Evolutionary conservation across 2,329 filamentous ascomycete species (phyloP), one percentile per base, ranked within the genome.

Genomic region (Grosmannia clavigera): DNA sequence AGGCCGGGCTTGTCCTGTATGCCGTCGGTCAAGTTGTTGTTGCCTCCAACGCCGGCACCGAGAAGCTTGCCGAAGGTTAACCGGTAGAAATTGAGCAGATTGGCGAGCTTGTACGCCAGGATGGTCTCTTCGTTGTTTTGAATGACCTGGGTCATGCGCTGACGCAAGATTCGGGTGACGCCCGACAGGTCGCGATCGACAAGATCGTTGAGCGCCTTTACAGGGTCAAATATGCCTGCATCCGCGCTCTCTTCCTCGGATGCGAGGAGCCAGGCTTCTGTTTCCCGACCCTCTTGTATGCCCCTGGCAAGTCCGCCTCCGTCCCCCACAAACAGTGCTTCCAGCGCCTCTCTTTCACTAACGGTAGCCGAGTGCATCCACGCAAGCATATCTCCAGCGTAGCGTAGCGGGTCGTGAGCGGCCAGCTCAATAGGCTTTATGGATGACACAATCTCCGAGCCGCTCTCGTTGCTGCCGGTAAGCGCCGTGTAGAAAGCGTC

Each of bases 331-430:
- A 99, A 99, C 0, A 99, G 77, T 2, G 90, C 84, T 70, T 97
- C 92, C 6, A 99, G 78, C 0, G 92, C 91, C 72, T 99, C 94
- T 58, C 89, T 83, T 72, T 99, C 94, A 38, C 92, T 95, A 1
- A 99, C 94, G 0, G 92, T 87, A 3, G 92, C 88, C 0, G 94
- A 96, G 70, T 99, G 94, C 6, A 88, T 85, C 94, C 94, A 99
- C 5, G 94, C 94, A 16, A 99, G 80, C 92, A 99, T 99, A 69
- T 99, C 94, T 58, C 94, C 91, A 3, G 95, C 85, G 70, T 97
- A 97, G 25, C 94, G 84, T 31, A 97, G 75, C 1, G 90, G 86
- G 68, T 99, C 94, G 70, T 97, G 92, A 0, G 94, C 92, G 12
- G 86, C 87, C 66, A 97, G 83, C 69, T 99, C 92, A 64, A 99